These are phyloP conservation scores for Hirschfeldia incana DNA, from an alignment of 345 rosid species.

Conservation along the genomic window DNA sequence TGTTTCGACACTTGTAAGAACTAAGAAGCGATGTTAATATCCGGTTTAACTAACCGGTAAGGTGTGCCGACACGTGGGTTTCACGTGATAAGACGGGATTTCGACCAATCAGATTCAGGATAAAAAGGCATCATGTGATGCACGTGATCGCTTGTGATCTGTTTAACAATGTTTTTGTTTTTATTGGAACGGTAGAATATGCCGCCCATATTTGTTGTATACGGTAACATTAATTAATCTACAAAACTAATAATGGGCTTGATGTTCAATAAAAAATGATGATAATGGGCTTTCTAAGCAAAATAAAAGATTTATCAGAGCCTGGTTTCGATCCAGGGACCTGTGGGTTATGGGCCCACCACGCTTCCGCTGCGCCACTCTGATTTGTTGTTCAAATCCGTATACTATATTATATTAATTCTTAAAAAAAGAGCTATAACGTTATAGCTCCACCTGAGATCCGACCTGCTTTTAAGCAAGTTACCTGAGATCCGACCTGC, in stretches of 20 bases:
- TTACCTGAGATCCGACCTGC: not conserved
- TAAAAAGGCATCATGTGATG: conserved; percentile 30
- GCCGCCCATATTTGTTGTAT: too few relatives aligned
- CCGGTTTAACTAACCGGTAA: conserved; percentile 18
- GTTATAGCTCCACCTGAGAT: not conserved
- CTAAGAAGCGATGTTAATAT: not conserved
- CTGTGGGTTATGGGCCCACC: conserved; percentile 68
- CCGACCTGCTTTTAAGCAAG: not conserved
- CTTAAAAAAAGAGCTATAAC: too few relatives aligned
- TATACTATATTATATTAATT: too few relatives aligned
- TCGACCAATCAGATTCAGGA: conserved; percentile 12
- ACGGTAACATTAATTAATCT: too few relatives aligned
- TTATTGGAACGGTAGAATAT: too few relatives aligned
- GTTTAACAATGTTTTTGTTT: too few relatives aligned
- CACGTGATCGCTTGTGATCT: conserved; percentile 27
- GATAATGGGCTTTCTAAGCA: not conserved
- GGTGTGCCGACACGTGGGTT: conserved; percentile 24
- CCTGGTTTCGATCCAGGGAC: conserved; percentile 81
- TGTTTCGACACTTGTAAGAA: conserved; percentile 35
- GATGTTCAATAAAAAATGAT: not conserved
- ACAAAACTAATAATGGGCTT: not conserved
- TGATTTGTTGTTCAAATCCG: conserved; percentile 29
- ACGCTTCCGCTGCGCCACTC: conserved; percentile 76
- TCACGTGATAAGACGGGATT: conserved; percentile 39
- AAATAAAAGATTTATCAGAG: conserved; percentile 27